Base-by-base conservation (phyloP, 139 green algal species). In the Chlorella sp. region DNA sequence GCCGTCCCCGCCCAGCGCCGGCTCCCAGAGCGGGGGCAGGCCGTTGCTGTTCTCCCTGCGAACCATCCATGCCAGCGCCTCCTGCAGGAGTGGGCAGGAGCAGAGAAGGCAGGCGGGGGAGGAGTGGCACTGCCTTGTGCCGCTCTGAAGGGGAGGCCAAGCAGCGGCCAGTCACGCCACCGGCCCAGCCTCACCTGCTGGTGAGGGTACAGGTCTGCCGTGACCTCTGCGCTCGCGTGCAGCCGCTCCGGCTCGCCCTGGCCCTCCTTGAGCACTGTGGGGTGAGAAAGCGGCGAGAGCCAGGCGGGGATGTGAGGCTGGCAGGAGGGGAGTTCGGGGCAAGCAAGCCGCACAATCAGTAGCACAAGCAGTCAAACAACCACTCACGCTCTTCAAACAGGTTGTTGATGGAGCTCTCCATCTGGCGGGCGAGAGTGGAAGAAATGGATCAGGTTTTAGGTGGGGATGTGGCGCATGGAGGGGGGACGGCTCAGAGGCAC, bases 51-150 rank as follows among this genome's bases (percentile, higher is more conserved):
- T 94, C 73, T 94, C 89, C 5, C 82, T 72, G 0, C 71, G n/a
- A n/a, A 92, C 72, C 88, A 94, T 90, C 88, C 88, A 94, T 0
- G 89, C 84, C 63, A 94, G 79, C 4, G 86, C 89, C 67, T 86
- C 71, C 66, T 80, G 71, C 45, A 72, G 21, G 9, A 25, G 19
- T 35, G 12, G 33, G 61, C 58, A 65, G 9, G 41, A 27, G 33
- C 33, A 66, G n/a, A 40, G n/a, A 3, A 12, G 53, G n/a, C 56
- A 40, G 56, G 29, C 21, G 56, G 1, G n/a, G 23, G 15, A 29
- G n/a, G 31, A 43, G 33, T 33, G 58, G 5, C 14, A 42, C 46
- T 27, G 46, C 14, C 46, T 17, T 27, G 14, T 29, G 3, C 21
- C 56, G 27, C 23, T 25, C 56, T 63, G 27, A 35, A 29, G 40